Conservation (phyloP, 495 filamentous ascomycete genomes). For the Jackrogersella minutella region DNA sequence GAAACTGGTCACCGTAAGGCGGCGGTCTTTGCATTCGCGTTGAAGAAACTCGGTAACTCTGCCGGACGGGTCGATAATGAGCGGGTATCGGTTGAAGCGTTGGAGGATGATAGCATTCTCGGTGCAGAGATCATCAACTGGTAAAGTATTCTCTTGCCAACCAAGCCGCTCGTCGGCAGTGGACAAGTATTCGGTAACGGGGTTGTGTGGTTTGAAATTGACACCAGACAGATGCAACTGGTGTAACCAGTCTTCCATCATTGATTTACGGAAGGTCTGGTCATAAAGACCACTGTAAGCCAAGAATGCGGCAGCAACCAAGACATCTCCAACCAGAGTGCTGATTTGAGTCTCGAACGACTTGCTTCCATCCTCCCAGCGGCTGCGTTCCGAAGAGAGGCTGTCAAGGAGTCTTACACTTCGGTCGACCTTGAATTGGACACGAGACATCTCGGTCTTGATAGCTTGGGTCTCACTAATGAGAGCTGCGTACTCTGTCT, state of each 20-base stretch:
- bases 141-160: conserved; percentile 94
- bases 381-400: conserved; percentile 86
- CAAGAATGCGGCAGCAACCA: conserved; percentile 94
- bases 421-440: conserved; percentile 97
- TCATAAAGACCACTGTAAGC: conserved; percentile 99
- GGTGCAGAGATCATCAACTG: conserved; percentile 98
- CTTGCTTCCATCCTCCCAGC: conserved; percentile 97
- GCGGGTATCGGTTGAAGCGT: conserved; percentile 95
- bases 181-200: conserved; percentile 94
- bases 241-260: conserved; percentile 96
- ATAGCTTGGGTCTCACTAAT: conserved; percentile 98
- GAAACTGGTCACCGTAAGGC: conserved; percentile 97
- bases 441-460: conserved; percentile 93
- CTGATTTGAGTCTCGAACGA: conserved; percentile 98
- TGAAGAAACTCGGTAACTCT: conserved; percentile 93
- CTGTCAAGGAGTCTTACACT: conserved; percentile 94
- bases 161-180: conserved; percentile 92
- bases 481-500: conserved; percentile 92
- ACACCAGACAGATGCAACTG: conserved; percentile 91
- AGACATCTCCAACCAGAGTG: conserved; percentile 93
- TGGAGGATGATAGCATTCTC: conserved; percentile 98
- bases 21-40: conserved; percentile 89
- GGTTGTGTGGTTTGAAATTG: conserved; percentile 90
- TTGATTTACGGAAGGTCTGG: conserved; percentile 94
- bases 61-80: conserved; percentile 98